These are phyloP conservation scores for Entelexis paramagnoliae DNA, from an alignment of 1,139 yeast species.

Conservation along the genomic window DNA sequence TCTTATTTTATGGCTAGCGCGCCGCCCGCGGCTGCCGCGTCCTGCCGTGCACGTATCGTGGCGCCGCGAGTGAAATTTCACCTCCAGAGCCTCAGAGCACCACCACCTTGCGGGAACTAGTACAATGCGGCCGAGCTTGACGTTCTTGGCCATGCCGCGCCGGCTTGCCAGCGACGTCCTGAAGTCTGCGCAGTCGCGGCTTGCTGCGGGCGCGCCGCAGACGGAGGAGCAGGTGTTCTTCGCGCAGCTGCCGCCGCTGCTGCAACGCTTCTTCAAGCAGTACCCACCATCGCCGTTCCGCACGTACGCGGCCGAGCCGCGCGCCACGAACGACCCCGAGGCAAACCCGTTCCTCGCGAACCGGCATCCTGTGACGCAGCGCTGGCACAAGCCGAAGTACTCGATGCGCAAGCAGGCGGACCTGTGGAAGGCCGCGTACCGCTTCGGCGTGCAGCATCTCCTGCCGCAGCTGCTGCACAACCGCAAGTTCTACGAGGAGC, in stretches of 20 bases:
- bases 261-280: constrained; percentile 65
- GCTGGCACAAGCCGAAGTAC: constrained; percentile 66
- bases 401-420: constrained; percentile 80
- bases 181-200: constrained; percentile 22
- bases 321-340: constrained; percentile 49
- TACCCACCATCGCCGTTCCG: constrained; percentile 82
- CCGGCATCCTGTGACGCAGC: constrained; percentile 69
- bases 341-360: constrained; percentile 87
- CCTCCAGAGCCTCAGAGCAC: neutral
- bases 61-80: neutral
- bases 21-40: neutral
- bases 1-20: no score
- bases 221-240: constrained; percentile 27
- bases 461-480: constrained; percentile 61
- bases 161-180: constrained; percentile 28
- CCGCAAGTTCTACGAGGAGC: constrained; percentile 70
- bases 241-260: constrained; percentile 50
- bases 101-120: neutral
- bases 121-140: constrained; percentile 24
- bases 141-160: constrained; percentile 23
- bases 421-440: constrained; percentile 69
- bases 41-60: neutral
- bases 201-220: constrained; percentile 12
- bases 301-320: constrained; percentile 54
- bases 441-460: constrained; percentile 67